Percentiles rank a stretch among this genome's conserved stretches.
These are phyloP conservation scores for Chloromonas sp. DNA, from an alignment of 163 green algal genomes.

Conservation along the genomic window DNA sequence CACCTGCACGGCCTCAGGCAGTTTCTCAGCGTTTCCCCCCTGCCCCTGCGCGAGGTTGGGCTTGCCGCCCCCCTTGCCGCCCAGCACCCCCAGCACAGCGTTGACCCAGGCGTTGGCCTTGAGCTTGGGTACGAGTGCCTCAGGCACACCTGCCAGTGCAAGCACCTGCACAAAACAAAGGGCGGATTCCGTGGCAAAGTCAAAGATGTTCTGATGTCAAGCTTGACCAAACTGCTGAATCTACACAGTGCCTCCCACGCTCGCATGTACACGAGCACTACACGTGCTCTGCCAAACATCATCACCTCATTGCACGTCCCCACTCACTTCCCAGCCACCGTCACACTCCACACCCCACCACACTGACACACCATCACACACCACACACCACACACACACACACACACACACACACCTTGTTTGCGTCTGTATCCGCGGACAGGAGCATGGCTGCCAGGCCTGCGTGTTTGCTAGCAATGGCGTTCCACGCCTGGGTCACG, in stretches of 20 bases:
- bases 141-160: constrained; percentile 45
- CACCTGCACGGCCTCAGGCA: constrained; percentile 50
- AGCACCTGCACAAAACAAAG: constrained; percentile 1
- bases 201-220: too few species aligned
- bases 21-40: constrained; percentile 47
- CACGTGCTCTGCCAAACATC: too few species aligned
- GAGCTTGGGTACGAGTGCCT: constrained; percentile 39
- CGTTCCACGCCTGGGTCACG: constrained; percentile 42
- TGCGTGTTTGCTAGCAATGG: constrained; percentile 36
- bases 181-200: too few species aligned
- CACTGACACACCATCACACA: too few species aligned
- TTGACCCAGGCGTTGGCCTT: constrained; percentile 82
- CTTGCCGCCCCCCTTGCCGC: constrained; percentile 95
- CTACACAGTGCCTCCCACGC: too few species aligned
- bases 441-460: constrained; percentile 48
- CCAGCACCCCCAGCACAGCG: constrained; percentile 44
- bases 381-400: neutral
- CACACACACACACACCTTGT: constrained; percentile 38
- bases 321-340: too few species aligned
- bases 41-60: constrained; percentile 72
- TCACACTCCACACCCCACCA: too few species aligned
- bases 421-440: constrained; percentile 55
- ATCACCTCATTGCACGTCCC: too few species aligned
- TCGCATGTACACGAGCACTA: too few species aligned
- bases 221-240: too few species aligned